These are phyloP conservation scores for Diplodia scrobiculata DNA, from an alignment of 2,329 filamentous ascomycete species.

Conservation along the genomic window DNA sequence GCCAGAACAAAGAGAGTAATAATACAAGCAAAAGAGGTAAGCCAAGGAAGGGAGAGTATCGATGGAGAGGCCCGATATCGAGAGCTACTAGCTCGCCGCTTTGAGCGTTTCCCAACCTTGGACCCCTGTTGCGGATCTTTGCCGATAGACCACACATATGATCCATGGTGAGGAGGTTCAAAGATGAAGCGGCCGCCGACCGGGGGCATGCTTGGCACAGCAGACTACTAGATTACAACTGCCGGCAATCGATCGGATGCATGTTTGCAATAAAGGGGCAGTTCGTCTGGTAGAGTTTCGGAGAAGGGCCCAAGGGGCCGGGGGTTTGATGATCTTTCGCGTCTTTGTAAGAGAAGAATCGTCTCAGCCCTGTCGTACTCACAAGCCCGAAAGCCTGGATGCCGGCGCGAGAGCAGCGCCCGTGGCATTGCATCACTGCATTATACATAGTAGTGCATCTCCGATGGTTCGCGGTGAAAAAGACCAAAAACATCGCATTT, in stretches of 20 bases:
- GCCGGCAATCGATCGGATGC: slow-evolving; percentile 12
- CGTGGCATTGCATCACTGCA: not conserved
- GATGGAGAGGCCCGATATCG: not conserved
- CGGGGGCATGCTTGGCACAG: not conserved
- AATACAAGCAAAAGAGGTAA: not conserved
- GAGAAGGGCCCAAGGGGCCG: not conserved
- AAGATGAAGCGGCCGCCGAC: not conserved
- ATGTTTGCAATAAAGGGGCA: slow-evolving; percentile 5
- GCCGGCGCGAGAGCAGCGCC: not conserved
- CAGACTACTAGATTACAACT: not conserved
- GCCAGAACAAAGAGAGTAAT: not conserved
- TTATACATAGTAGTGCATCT: not conserved
- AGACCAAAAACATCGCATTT: not conserved
- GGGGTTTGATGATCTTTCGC: slow-evolving; percentile 13
- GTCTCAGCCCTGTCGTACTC: slow-evolving; percentile 21
- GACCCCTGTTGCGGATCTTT: not conserved
- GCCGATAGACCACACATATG: not conserved
- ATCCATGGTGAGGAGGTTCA: not conserved
- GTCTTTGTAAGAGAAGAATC: not conserved
- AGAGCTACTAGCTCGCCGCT: not conserved
- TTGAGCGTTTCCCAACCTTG: not conserved
- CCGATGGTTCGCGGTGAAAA: not conserved
- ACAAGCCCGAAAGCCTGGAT: not conserved
- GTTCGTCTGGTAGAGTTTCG: not conserved
- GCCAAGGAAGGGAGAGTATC: not conserved